A percentile compares a stretch with the other conserved stretches of the same genome.
These are phyloP conservation scores for Thielaviopsis musarum DNA, from an alignment of 2,329 filamentous ascomycete genomes.

Conservation along the genomic window DNA sequence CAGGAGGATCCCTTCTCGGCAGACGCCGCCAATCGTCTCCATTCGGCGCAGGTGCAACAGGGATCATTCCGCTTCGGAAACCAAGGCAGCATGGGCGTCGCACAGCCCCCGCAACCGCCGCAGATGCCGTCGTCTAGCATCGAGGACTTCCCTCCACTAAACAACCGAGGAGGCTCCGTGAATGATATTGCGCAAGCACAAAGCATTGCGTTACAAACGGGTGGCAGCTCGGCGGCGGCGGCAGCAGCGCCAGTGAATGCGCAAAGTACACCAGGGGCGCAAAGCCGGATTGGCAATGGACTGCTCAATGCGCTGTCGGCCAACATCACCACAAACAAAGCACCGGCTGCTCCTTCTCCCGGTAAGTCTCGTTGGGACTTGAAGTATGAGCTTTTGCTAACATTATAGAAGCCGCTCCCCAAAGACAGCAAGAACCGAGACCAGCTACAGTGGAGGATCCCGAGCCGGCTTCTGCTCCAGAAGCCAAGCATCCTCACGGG, in stretches of 20 bases:
- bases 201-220: constrained; percentile 2
- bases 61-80: constrained; percentile 33
- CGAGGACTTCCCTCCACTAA: constrained; percentile 48
- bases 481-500: constrained; percentile 26
- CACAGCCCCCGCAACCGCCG: constrained; percentile 17
- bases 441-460: constrained; percentile 25
- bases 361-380: background rate
- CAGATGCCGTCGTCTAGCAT: constrained; percentile 31
- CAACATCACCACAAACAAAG: constrained; percentile 21
- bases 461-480: constrained; percentile 21
- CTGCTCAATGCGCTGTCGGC: constrained; percentile 47
- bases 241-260: constrained; percentile 18
- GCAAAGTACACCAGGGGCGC: constrained; percentile 15
- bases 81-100: constrained; percentile 19
- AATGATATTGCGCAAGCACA: constrained; percentile 18
- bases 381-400: background rate
- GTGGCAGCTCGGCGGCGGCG: background rate
- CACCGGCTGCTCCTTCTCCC: background rate
- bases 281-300: constrained; percentile 38
- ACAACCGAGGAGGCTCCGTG: constrained; percentile 38
- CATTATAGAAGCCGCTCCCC: background rate
- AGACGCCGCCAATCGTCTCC: constrained; percentile 24
- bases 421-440: constrained; percentile 9
- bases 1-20: constrained; percentile 35
- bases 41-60: constrained; percentile 2